Conservation (phyloP, 78 protist species). For the Acrasis kona region DNA sequence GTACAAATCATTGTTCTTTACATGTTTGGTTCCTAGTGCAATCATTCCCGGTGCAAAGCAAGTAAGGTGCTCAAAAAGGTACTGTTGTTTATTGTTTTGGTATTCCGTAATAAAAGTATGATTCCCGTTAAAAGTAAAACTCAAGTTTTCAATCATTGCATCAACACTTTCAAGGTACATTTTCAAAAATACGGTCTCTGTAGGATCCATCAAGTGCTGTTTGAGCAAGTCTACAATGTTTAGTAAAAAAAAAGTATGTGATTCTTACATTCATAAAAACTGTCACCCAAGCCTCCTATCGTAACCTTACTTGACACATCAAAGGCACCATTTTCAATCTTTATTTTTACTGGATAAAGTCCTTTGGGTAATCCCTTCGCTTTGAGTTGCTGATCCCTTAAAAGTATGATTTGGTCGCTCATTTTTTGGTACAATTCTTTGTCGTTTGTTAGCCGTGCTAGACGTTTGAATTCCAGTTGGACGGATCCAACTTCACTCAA, state of each 20-base stretch:
- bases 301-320: background rate
- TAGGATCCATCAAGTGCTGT: too few relatives aligned
- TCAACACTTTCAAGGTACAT: background rate
- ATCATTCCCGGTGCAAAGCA: too few relatives aligned
- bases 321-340: background rate
- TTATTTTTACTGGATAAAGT: background rate
- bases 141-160: background rate
- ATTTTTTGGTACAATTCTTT: too few relatives aligned
- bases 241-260: too few relatives aligned
- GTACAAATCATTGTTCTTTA: conserved; percentile 76
- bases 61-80: too few relatives aligned
- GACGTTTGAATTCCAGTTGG: conserved; percentile 61
- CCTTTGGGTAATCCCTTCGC: background rate
- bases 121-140: background rate
- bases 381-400: background rate
- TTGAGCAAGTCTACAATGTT: too few relatives aligned
- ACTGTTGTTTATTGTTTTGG: too few relatives aligned
- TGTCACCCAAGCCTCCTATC: conserved; percentile 60
- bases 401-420: background rate
- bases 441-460: conserved; percentile 48
- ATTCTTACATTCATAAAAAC: conserved; percentile 81
- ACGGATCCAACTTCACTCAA: conserved; percentile 67
- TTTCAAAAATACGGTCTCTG: too few relatives aligned
- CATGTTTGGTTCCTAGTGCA: conserved; percentile 41
- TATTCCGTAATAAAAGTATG: conserved; percentile 16